Evolutionary conservation across 202 grass and related monocot species (phyloP).

Genomic region (Sporobolus alterniflorus): DNA sequence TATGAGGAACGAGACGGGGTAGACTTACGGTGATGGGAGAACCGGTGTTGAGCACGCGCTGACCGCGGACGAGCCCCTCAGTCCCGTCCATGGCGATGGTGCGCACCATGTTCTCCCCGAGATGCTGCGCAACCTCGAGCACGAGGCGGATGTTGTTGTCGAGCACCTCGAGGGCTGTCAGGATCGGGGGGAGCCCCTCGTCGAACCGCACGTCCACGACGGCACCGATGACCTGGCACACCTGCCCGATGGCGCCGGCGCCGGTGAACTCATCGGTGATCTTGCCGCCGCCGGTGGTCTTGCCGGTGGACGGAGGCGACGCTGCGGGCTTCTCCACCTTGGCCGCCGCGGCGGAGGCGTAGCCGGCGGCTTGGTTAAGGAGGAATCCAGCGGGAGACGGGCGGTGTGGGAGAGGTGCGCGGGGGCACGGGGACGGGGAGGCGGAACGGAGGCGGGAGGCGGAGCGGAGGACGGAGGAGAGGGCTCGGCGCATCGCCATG

Average conservation of each 20-base stretch:
- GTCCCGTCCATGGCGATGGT: slow-evolving; percentile 97
- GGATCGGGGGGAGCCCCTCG: slow-evolving; percentile 83
- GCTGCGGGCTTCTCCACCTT: slow-evolving; percentile 29
- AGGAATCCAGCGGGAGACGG: slow-evolving; percentile 81
- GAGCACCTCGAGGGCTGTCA: slow-evolving; percentile 89
- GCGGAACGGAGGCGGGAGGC: slow-evolving; percentile 56
- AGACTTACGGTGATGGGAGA: slow-evolving; percentile 85
- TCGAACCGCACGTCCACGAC: slow-evolving; percentile 90
- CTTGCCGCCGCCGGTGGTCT: slow-evolving; percentile 47
- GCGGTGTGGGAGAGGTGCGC: slow-evolving; percentile 56
- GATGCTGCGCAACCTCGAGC: slow-evolving; percentile 93
- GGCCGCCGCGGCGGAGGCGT: slow-evolving; percentile 64
- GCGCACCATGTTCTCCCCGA: slow-evolving; percentile 92
- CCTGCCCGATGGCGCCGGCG: slow-evolving; percentile 76
- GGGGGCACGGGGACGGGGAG: slow-evolving; percentile 41
- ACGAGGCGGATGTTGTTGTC: slow-evolving; percentile 89
- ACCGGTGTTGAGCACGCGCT: slow-evolving; percentile 89
- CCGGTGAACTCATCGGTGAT: slow-evolving; percentile 94
- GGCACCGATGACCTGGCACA: slow-evolving; percentile 93
- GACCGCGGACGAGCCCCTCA: slow-evolving; percentile 85
- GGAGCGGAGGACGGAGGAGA: slow-evolving; percentile 58
- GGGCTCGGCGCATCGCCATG: slow-evolving; percentile 81
- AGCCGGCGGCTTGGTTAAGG: slow-evolving; percentile 70
- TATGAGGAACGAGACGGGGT: not conserved
- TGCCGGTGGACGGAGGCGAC: slow-evolving; percentile 34